Percentiles rank a stretch among this genome's conserved stretches.
Conservation (phyloP, 1,139 yeast genomes). For the Yamadazyma trypodendri region DNA sequence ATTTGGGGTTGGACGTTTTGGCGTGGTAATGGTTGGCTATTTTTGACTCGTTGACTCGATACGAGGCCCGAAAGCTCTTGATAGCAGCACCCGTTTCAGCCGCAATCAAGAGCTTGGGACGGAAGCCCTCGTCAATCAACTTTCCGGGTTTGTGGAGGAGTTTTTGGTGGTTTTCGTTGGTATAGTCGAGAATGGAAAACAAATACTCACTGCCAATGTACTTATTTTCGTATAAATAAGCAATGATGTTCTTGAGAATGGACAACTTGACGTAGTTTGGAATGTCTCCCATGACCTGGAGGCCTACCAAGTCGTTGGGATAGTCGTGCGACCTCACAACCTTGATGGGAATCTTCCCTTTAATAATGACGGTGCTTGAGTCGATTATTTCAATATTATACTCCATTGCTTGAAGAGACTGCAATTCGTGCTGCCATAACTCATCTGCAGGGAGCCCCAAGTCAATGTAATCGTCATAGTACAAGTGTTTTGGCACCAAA, state of each 20-base stretch:
- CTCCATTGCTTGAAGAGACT: slow-evolving; percentile 55
- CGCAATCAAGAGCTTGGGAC: background rate
- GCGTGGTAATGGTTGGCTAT: slow-evolving; percentile 24
- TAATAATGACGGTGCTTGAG: slow-evolving; percentile 3
- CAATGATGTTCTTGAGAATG: slow-evolving; percentile 48
- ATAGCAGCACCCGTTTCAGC: background rate
- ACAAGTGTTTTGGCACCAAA: slow-evolving; percentile 21
- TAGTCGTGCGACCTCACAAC: slow-evolving; percentile 53
- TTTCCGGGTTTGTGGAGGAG: slow-evolving; percentile 76
- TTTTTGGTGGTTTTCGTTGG: slow-evolving; percentile 57
- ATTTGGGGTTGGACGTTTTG: slow-evolving; percentile 8
- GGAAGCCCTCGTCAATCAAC: slow-evolving; percentile 32
- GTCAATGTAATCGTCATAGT: slow-evolving; percentile 12
- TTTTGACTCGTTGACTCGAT: slow-evolving; percentile 11
- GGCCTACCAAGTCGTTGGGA: slow-evolving; percentile 63
- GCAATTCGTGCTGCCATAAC: slow-evolving; percentile 78
- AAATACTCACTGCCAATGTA: slow-evolving; percentile 70
- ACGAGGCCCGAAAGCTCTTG: slow-evolving; percentile 6
- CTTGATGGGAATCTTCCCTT: slow-evolving; percentile 25
- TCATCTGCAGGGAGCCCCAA: slow-evolving; percentile 23
- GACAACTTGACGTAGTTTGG: slow-evolving; percentile 78
- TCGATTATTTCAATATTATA: slow-evolving; percentile 5
- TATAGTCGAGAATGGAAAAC: slow-evolving; percentile 69
- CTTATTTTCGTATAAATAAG: slow-evolving; percentile 37
- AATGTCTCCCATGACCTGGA: slow-evolving; percentile 54